phyloP scores from a whole-genome alignment of 2,329 filamentous ascomycete genomes.

The Samsoniella hepiali region DNA sequence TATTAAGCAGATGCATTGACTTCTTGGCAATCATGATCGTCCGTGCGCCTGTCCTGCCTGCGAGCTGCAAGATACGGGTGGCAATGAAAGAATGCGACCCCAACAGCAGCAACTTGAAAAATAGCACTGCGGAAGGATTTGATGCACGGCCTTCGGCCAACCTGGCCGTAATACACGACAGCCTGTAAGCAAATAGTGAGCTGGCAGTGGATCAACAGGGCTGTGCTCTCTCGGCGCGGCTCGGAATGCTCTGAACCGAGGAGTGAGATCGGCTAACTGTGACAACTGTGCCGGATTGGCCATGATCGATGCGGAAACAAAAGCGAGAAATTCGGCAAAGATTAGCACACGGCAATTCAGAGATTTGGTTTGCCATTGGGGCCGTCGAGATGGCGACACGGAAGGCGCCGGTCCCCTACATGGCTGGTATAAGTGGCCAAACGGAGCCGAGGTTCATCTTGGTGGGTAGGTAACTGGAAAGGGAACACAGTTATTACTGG shows the following conservation, averaged over 20 bases:
- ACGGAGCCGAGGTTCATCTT: background rate
- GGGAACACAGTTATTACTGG: background rate
- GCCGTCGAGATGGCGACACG: background rate
- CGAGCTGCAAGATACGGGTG: background rate
- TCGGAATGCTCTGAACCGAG: constrained; percentile 6
- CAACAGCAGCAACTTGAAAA: background rate
- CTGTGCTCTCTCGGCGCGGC: constrained; percentile 5
- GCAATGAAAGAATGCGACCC: background rate
- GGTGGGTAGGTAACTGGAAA: background rate
- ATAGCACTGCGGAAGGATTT: background rate
- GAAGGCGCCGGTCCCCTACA: background rate
- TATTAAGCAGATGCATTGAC: background rate
- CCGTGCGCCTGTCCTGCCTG: background rate
- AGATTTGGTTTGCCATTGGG: background rate
- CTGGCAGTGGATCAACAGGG: constrained; percentile 7
- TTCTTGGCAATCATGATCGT: background rate
- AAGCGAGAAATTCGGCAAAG: background rate
- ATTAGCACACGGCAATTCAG: background rate
- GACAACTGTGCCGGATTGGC: background rate
- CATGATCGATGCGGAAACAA: constrained; percentile 5
- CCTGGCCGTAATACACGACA: background rate
- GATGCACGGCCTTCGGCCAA: background rate
- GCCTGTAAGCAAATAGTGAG: background rate
- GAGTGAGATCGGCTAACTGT: background rate
- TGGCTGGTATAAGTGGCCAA: background rate